Base-by-base conservation (phyloP, 345 rosid genomes). In the Cardiospermum halicacabum region DNA sequence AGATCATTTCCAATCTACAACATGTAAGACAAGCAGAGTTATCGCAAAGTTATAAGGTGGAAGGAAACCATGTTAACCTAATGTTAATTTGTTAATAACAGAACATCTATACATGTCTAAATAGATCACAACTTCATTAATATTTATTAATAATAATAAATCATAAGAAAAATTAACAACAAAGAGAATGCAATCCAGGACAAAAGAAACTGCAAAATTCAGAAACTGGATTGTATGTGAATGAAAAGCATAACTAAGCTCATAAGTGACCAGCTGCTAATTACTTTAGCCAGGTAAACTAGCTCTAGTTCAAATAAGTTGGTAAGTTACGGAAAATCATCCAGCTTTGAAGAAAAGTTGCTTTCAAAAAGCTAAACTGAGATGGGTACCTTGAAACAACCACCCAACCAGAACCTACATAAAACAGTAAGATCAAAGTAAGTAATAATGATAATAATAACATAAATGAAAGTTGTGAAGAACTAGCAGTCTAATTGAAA, bases 341-440 rank as follows among this genome's bases (percentile, higher is more conserved):
- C n/a, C 13, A 61, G 58, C 30, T 60, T 68, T 18, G 22, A 10
- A 66, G 24, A 75, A 64, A 64, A 28, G 37, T 15, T 60, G 54
- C 54, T 62, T 56, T 34, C 32, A 19, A 22, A 40, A 22, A 47
- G 27, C 4, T 36, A 24, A 21, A 58, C 32, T 21, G 18, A 55
- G 54, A 32, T 53, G 26, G 27, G 62, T 82, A 90, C 98, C 97
- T 93, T 93, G 74, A 93, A 88, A 53, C 87, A 22, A 40, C 96
- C 97, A 67, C 87, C 98, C 69, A 85, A 75, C 96, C 98, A 92
- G 70, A 92, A 92, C 84, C 98, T 92, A 76, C 63, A 77, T 28
- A 71, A 36, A 59, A 15, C 39, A 42, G 13, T 66, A 22, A 7
- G 22, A 43, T 51, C 61, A 36, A 64, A 62, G 9, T 65, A 50